These are phyloP conservation scores for Mucor lusitanicus DNA, from an alignment of 371 early-diverging fungal genomes.

Conservation along the genomic window DNA sequence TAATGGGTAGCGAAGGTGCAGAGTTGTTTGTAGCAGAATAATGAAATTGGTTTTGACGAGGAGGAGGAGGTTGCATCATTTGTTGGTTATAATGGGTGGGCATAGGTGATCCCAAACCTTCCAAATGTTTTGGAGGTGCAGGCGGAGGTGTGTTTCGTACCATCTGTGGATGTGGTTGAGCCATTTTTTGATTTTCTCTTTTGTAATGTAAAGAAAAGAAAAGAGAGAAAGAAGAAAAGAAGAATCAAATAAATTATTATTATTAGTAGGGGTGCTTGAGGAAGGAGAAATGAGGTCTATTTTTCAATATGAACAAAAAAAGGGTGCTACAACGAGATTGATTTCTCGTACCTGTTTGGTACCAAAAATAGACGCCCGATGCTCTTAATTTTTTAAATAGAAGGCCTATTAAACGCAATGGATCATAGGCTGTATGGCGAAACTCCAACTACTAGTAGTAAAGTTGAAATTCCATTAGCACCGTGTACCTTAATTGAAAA, in stretches of 20 bases:
- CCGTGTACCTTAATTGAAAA: not conserved
- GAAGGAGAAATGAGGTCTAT: constrained; percentile 9
- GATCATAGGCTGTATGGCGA: not conserved
- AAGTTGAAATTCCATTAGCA: not conserved
- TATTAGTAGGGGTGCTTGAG: constrained; percentile 3
- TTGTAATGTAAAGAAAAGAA: constrained; percentile 10
- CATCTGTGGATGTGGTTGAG: constrained; percentile 22
- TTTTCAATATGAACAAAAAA: constrained; percentile 29
- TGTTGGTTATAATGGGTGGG: constrained; percentile 16
- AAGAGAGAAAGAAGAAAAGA: constrained; percentile 7
- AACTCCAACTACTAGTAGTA: too few species aligned
- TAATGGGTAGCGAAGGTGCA: constrained; percentile 25
- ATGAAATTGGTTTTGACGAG: constrained; percentile 20
- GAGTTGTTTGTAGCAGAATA: constrained; percentile 24
- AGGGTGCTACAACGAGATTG: constrained; percentile 25
- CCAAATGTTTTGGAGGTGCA: constrained; percentile 26
- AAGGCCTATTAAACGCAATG: not conserved
- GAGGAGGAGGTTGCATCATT: not conserved
- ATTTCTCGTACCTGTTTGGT: constrained; percentile 10
- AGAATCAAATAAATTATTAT: not conserved
- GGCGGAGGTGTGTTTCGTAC: constrained; percentile 11
- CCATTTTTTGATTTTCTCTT: constrained; percentile 11
- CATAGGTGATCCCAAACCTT: constrained; percentile 14
- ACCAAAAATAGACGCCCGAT: constrained; percentile 3
- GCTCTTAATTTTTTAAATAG: not conserved